Evolutionary conservation across 2,329 filamentous ascomycete genomes (phyloP).

Genomic region (Diplocarpon rosae): DNA sequence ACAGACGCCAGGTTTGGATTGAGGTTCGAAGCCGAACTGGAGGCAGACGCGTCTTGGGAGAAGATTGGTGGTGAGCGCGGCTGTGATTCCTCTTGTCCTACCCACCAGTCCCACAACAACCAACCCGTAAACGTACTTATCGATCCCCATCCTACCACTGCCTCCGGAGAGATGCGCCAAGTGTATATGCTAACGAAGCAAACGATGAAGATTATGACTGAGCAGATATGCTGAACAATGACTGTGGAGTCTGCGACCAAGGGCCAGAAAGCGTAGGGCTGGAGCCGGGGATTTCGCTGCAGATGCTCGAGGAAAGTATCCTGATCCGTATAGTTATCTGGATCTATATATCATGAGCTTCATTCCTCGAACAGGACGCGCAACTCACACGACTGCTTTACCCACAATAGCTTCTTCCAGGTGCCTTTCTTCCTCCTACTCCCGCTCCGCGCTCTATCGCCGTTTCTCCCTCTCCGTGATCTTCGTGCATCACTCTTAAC

Average conservation of each 20-base stretch:
- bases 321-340: conserved; percentile 98
- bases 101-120: conserved; percentile 87
- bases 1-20: conserved; percentile 20
- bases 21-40: conserved; percentile 23
- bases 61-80: conserved; percentile 10
- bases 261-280: conserved; percentile 97
- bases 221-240: conserved; percentile 93
- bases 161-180: conserved; percentile 78
- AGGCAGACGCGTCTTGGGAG: conserved; percentile 22
- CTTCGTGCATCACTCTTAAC: conserved; percentile 10
- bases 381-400: conserved; percentile 77
- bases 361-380: neutral
- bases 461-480: conserved; percentile 19
- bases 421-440: conserved; percentile 54
- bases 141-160: conserved; percentile 77
- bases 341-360: conserved; percentile 45
- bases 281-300: conserved; percentile 83
- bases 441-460: conserved; percentile 35
- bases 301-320: conserved; percentile 93
- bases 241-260: conserved; percentile 90
- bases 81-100: conserved; percentile 51
- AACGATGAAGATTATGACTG: conserved; percentile 86
- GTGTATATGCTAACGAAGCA: conserved; percentile 88
- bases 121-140: conserved; percentile 76
- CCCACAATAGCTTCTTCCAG: conserved; percentile 97